Conservation (phyloP, 768 basidiomycete species). For the Suillus americanus region DNA sequence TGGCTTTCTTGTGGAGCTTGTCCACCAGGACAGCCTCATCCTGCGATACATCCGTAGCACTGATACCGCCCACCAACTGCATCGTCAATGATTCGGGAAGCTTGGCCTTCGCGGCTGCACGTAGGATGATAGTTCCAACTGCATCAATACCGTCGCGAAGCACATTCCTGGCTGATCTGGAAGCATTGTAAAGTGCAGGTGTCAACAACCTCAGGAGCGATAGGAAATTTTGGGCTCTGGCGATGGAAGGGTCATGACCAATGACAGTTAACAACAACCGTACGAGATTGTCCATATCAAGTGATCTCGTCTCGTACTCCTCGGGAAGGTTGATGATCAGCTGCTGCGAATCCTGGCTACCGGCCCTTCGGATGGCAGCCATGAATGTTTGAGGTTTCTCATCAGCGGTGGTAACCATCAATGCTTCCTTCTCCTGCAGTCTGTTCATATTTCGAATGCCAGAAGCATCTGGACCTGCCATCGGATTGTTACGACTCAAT, state of each 20-base stretch:
- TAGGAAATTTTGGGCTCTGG: conserved; percentile 71
- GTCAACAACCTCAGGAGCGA: conserved; percentile 56
- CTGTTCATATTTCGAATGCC: conserved; percentile 67
- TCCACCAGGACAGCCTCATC: conserved; percentile 34
- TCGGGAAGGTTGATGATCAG: conserved; percentile 51
- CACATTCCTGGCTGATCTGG: conserved; percentile 50
- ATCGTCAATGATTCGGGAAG: conserved; percentile 29
- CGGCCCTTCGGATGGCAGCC: conserved; percentile 45
- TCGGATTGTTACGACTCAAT: conserved; percentile 43
- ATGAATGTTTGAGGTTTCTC: conserved; percentile 73
- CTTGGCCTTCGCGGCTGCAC: conserved; percentile 44
- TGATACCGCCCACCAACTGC: conserved; percentile 18
- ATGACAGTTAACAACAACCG: conserved; percentile 78
- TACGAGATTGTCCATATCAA: conserved; percentile 65
- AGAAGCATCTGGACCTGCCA: conserved; percentile 52
- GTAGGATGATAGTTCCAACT: conserved; percentile 54
- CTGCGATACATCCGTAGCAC: conserved; percentile 11
- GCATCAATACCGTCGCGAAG: conserved; percentile 71
- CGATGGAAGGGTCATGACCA: conserved; percentile 66
- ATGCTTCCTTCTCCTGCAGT: conserved; percentile 66
- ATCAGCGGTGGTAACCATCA: conserved; percentile 68
- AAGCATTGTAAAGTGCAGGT: conserved; percentile 57
- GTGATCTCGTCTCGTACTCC: conserved; percentile 51
- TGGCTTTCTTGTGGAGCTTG: conserved; percentile 41
- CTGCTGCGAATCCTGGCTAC: conserved; percentile 40